phyloP scores from a whole-genome alignment of 352 stramenopile species.

The Pilasporangium apinafurcum region DNA sequence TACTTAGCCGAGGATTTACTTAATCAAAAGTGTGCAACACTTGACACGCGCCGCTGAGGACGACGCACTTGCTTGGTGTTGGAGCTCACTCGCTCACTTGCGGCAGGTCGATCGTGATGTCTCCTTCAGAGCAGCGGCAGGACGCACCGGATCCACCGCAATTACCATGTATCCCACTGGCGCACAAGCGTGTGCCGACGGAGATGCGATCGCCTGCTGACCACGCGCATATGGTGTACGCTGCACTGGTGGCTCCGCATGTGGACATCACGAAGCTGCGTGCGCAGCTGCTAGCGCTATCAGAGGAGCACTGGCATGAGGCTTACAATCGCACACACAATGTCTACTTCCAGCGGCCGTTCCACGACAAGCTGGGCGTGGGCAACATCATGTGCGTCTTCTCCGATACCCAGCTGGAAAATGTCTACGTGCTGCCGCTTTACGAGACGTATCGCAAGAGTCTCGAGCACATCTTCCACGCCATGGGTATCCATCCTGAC shows the following conservation, averaged over 20 bases:
- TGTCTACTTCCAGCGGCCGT: slow-evolving; percentile 85
- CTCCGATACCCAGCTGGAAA: slow-evolving; percentile 94
- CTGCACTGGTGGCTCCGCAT: slow-evolving; percentile 24
- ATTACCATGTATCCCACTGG: slow-evolving; percentile 30
- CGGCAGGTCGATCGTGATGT: no score
- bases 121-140: slow-evolving; percentile 11
- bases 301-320: slow-evolving; percentile 32
- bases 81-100: no score
- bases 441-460: slow-evolving; percentile 43
- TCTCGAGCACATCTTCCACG: slow-evolving; percentile 74
- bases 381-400: slow-evolving; percentile 95
- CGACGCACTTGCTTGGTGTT: no score
- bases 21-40: no score
- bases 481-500: slow-evolving; percentile 29
- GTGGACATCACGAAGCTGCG: slow-evolving; percentile 35
- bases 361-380: slow-evolving; percentile 94
- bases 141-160: slow-evolving; percentile 27
- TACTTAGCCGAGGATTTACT: neutral
- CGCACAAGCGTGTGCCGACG: slow-evolving; percentile 46
- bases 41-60: no score
- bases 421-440: slow-evolving; percentile 89
- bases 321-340: slow-evolving; percentile 52
- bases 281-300: slow-evolving; percentile 24
- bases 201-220: slow-evolving; percentile 35
- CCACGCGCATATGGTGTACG: slow-evolving; percentile 28